phyloP scores from a whole-genome alignment of 2,329 filamentous ascomycete species.

The Huntiella savannae region DNA sequence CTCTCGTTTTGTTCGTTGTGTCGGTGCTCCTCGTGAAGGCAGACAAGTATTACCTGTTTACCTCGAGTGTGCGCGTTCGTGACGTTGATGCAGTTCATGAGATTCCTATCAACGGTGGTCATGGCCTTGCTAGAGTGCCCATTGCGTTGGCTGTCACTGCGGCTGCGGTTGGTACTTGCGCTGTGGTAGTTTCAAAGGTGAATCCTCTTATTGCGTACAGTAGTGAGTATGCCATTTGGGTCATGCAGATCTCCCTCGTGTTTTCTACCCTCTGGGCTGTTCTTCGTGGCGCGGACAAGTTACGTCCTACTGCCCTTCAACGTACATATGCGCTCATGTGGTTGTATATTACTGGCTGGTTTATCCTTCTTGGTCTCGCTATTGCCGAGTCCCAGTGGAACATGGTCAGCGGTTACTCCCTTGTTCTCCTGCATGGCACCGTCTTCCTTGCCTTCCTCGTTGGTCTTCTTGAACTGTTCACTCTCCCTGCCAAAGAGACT shows the following conservation, averaged over 20 bases:
- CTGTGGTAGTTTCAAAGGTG: slow-evolving; percentile 58
- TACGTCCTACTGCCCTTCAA: slow-evolving; percentile 71
- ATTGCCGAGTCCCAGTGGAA: slow-evolving; percentile 58
- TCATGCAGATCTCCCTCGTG: slow-evolving; percentile 68
- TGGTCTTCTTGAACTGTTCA: slow-evolving; percentile 62
- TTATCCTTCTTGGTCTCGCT: slow-evolving; percentile 49
- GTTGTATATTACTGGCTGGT: slow-evolving; percentile 62
- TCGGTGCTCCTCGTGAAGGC: slow-evolving; percentile 47
- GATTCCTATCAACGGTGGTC: slow-evolving; percentile 52
- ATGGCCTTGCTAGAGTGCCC: slow-evolving; percentile 70
- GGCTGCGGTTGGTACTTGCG: slow-evolving; percentile 49
- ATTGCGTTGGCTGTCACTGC: slow-evolving; percentile 51
- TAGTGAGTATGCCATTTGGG: slow-evolving; percentile 58
- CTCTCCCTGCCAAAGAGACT: slow-evolving; percentile 49
- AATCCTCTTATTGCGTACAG: slow-evolving; percentile 88
- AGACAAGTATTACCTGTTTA: slow-evolving; percentile 81
- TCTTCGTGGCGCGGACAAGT: slow-evolving; percentile 56
- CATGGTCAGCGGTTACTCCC: slow-evolving; percentile 58
- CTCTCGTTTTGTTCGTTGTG: slow-evolving; percentile 50
- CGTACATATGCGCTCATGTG: slow-evolving; percentile 66
- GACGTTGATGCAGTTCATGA: slow-evolving; percentile 41
- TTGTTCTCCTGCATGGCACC: slow-evolving; percentile 61
- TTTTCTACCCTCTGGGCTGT: slow-evolving; percentile 69
- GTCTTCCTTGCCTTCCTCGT: slow-evolving; percentile 58
- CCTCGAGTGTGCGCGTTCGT: slow-evolving; percentile 35